Conservation (phyloP, 768 basidiomycete species). For the Panaeolus cyanescens region DNA sequence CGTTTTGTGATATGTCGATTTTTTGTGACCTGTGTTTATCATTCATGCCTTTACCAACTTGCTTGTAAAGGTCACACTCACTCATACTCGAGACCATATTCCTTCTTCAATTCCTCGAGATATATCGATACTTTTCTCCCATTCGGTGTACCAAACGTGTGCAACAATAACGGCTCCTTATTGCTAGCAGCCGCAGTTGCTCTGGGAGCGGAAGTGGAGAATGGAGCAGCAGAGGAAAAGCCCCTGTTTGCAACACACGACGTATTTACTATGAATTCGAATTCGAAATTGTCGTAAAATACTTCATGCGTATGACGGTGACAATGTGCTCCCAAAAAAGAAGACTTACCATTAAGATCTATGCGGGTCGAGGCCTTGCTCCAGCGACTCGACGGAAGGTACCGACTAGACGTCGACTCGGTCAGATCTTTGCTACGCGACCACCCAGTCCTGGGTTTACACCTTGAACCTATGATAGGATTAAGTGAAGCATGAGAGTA, state of each 20-base stretch:
- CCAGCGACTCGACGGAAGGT: no score
- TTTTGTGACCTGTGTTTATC: conserved; percentile 39
- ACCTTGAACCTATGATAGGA: background rate
- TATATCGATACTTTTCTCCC: conserved; percentile 52
- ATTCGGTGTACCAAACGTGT: conserved; percentile 57
- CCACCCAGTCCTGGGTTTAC: background rate
- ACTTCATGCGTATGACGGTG: no score
- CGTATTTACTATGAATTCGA: background rate
- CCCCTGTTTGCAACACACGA: background rate
- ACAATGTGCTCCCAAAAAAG: background rate
- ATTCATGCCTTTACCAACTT: background rate
- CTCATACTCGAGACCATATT: conserved; percentile 40
- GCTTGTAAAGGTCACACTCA: conserved; percentile 11
- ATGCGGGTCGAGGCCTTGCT: no score
- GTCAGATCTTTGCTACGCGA: no score
- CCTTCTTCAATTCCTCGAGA: conserved; percentile 58
- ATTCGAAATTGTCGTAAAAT: background rate
- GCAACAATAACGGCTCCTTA: conserved; percentile 31
- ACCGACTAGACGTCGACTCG: no score
- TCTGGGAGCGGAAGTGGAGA: background rate
- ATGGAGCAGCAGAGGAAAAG: background rate
- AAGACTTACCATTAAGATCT: no score
- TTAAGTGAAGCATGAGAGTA: background rate
- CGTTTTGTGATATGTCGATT: conserved; percentile 57
- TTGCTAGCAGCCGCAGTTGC: background rate